phyloP scores from a whole-genome alignment of 192 early-diverging fungal genomes.

The Linnemannia zychae region DNA sequence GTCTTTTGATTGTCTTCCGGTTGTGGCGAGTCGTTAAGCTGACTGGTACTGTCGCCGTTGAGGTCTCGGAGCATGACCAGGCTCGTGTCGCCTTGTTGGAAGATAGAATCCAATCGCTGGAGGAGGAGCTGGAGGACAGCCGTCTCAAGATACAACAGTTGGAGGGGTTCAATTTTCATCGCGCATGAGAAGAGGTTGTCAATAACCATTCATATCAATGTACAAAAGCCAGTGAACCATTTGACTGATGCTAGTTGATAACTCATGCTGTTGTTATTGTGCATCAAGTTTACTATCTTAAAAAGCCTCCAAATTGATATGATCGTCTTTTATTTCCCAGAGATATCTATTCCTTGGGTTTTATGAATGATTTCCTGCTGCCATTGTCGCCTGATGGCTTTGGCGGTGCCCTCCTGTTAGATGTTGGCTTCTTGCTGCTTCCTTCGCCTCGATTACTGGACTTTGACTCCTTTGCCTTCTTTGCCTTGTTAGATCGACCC shows the following conservation, averaged over 20 bases:
- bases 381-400: slow-evolving; percentile 9
- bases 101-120: not conserved
- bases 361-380: slow-evolving; percentile 11
- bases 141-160: not conserved
- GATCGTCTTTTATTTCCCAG: not conserved
- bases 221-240: not conserved
- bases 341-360: slow-evolving; percentile 13
- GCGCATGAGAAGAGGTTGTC: not conserved
- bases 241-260: not conserved
- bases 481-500: slow-evolving; percentile 21
- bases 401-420: slow-evolving; percentile 34
- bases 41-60: slow-evolving; percentile 58
- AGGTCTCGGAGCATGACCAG: slow-evolving; percentile 44
- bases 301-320: not conserved
- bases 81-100: not conserved
- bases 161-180: not conserved
- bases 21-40: slow-evolving; percentile 69
- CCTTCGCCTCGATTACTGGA: not conserved
- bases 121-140: slow-evolving; percentile 9
- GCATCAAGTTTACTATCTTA: not conserved
- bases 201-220: not conserved
- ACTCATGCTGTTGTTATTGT: not conserved
- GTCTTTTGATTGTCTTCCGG: slow-evolving; percentile 64
- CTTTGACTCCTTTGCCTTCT: slow-evolving; percentile 32
- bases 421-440: slow-evolving; percentile 7